Percentiles rank a stretch among this genome's conserved stretches.
These are phyloP conservation scores for Epichloe glyceriae DNA, from an alignment of 2,329 filamentous ascomycete species.

Conservation along the genomic window DNA sequence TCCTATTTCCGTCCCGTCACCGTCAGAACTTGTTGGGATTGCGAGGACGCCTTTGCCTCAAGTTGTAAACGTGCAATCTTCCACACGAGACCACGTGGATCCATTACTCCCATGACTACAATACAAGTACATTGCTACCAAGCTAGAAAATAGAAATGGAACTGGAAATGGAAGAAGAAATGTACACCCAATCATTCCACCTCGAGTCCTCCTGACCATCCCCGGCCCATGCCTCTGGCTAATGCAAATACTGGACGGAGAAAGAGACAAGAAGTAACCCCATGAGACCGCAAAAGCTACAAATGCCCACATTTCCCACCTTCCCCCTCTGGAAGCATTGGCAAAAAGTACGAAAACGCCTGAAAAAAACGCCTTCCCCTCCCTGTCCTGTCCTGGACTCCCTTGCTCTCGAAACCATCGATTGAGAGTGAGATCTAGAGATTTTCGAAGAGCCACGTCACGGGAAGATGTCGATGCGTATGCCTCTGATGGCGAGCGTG, in stretches of 20 bases:
- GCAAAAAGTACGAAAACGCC: not conserved
- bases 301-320: not conserved
- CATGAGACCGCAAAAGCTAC: not conserved
- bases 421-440: too few species aligned
- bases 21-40: too few species aligned
- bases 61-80: not conserved
- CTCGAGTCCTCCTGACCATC: not conserved
- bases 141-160: not conserved
- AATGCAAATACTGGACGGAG: not conserved
- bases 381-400: not conserved
- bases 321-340: not conserved
- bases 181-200: not conserved
- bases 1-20: too few species aligned
- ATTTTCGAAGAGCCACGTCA: not conserved
- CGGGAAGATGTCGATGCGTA: not conserved
- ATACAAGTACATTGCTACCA: slow-evolving; percentile 1
- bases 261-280: not conserved
- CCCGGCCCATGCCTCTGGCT: not conserved
- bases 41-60: too few species aligned
- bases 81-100: not conserved
- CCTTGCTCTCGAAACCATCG: not conserved
- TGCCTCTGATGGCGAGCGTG: not conserved
- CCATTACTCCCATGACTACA: not conserved
- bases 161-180: not conserved
- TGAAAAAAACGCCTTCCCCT: not conserved